A percentile compares a stretch with the other conserved stretches of the same genome.
These are phyloP conservation scores for Talaromyces adpressus DNA, from an alignment of 495 filamentous ascomycete genomes.

Conservation along the genomic window DNA sequence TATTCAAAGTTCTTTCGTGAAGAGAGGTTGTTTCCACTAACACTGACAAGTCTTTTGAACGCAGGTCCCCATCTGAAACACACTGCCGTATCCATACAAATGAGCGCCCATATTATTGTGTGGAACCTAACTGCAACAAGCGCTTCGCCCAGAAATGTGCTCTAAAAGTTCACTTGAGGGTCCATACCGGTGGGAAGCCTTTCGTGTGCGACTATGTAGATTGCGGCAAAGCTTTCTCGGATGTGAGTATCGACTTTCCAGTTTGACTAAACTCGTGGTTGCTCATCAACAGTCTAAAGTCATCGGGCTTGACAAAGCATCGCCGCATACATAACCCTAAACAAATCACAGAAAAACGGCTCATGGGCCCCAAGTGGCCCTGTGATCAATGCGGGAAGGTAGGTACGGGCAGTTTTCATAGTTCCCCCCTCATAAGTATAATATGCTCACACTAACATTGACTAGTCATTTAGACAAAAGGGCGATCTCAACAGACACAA, in stretches of 20 bases:
- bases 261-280: neutral
- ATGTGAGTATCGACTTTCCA: constrained; percentile 46
- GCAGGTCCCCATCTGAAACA: constrained; percentile 81
- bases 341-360: no score
- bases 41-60: constrained; percentile 68
- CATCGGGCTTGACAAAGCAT: constrained; percentile 79
- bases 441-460: no score
- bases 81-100: constrained; percentile 89
- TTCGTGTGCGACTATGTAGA: constrained; percentile 71
- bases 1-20: neutral
- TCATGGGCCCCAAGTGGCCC: no score
- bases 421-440: no score
- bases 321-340: constrained; percentile 49
- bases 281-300: constrained; percentile 37
- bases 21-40: neutral
- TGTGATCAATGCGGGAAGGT: no score
- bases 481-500: no score
- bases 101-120: constrained; percentile 74
- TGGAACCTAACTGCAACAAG: constrained; percentile 66
- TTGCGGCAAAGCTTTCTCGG: constrained; percentile 78
- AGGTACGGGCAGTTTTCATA: no score
- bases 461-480: no score
- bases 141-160: constrained; percentile 88
- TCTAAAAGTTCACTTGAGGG: constrained; percentile 76
- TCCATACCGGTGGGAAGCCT: constrained; percentile 85